Evolutionary conservation across 495 filamentous ascomycete genomes (phyloP).

Genomic region (Xylaria venustula): DNA sequence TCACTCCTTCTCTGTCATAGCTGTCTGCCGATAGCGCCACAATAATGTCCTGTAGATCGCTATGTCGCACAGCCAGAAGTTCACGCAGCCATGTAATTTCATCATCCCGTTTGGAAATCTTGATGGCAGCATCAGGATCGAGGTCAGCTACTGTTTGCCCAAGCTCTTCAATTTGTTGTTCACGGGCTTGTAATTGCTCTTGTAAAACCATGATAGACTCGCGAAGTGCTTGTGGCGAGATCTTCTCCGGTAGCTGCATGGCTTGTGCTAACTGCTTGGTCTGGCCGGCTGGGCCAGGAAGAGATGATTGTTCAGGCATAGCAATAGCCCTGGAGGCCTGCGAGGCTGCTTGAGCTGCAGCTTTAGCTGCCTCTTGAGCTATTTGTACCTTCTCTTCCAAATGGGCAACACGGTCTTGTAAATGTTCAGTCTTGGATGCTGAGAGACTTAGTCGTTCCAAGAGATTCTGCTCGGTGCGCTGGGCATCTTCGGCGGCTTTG

Average conservation of each 20-base stretch:
- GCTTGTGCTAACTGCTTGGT: constrained; percentile 45
- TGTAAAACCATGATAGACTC: constrained; percentile 96
- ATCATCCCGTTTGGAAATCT: constrained; percentile 85
- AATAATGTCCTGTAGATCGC: constrained; percentile 91
- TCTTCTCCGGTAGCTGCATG: constrained; percentile 71
- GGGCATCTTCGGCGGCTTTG: constrained; percentile 69
- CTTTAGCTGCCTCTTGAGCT: constrained; percentile 83
- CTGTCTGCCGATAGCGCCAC: constrained; percentile 67
- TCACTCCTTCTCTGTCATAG: constrained; percentile 72
- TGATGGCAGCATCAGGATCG: constrained; percentile 71
- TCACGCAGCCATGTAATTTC: constrained; percentile 96
- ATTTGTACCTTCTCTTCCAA: constrained; percentile 89
- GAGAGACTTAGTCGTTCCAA: constrained; percentile 71
- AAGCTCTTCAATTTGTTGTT: constrained; percentile 81
- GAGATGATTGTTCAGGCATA: constrained; percentile 28
- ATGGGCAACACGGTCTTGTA: constrained; percentile 75
- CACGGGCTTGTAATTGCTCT: constrained; percentile 92
- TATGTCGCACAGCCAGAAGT: constrained; percentile 82
- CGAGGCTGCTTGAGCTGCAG: constrained; percentile 82
- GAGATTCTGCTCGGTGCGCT: constrained; percentile 65
- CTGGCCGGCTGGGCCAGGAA: constrained; percentile 34
- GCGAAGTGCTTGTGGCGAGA: constrained; percentile 88
- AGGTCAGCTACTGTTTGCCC: constrained; percentile 65
- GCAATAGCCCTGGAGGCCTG: constrained; percentile 72
- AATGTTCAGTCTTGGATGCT: constrained; percentile 73